A percentile compares a stretch with the other conserved stretches of the same genome.
phyloP scores from a whole-genome alignment of 352 stramenopile species.

The Phytophthora kernoviae region DNA sequence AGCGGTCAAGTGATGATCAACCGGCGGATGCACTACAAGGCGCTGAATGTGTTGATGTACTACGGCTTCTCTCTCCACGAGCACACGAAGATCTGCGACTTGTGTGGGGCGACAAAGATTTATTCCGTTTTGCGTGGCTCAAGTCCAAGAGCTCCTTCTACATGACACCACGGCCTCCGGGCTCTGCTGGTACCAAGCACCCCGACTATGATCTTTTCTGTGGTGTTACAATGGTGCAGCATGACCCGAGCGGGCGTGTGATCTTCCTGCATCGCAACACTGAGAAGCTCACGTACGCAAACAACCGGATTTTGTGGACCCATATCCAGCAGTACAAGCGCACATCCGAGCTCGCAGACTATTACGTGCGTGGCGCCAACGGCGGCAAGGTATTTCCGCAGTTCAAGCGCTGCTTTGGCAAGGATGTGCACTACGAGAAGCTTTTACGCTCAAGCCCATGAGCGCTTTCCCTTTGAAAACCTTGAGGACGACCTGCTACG shows the following conservation, averaged over 20 bases:
- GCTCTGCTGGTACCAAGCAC: conserved; percentile 53
- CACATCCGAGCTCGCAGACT: conserved; percentile 38
- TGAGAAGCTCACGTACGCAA: conserved; percentile 59
- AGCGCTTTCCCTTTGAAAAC: conserved; percentile 69
- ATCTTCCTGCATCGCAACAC: conserved; percentile 78
- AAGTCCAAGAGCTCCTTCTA: conserved; percentile 74
- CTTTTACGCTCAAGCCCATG: conserved; percentile 72
- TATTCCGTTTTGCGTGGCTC: conserved; percentile 83
- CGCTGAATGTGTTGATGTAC: conserved; percentile 78
- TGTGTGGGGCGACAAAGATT: conserved; percentile 83
- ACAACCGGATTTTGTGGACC: conserved; percentile 56
- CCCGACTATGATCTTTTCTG: conserved; percentile 66
- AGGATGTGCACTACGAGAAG: conserved; percentile 72
- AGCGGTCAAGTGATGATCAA: conserved; percentile 81
- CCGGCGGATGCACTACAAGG: conserved; percentile 49
- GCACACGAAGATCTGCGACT: conserved; percentile 54
- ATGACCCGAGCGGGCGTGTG: conserved; percentile 58
- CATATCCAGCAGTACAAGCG: conserved; percentile 69
- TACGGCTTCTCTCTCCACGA: conserved; percentile 53
- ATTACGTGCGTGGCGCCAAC: conserved; percentile 68
- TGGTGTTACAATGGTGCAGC: conserved; percentile 74
- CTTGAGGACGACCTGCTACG: conserved; percentile 57
- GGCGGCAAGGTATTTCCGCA: conserved; percentile 70
- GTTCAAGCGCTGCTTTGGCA: conserved; percentile 74
- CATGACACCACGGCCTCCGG: conserved; percentile 59